Conservation (phyloP, 352 stramenopile species). For the Pilasporangium apinafurcum region DNA sequence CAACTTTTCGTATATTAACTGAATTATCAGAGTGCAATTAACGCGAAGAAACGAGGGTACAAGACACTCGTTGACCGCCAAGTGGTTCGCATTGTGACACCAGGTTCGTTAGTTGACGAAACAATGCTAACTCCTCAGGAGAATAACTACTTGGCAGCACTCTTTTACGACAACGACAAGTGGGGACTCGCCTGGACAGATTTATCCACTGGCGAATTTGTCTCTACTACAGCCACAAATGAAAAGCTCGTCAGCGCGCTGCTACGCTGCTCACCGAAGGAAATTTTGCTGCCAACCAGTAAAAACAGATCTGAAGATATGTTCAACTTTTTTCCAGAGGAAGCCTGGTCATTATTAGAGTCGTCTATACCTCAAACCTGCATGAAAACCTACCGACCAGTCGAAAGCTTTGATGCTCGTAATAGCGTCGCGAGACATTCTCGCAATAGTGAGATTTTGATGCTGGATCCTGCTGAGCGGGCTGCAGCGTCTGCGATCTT, state of each 20-base stretch:
- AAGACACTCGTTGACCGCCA: conserved; percentile 65
- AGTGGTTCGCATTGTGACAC: conserved; percentile 72
- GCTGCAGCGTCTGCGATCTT: conserved; percentile 45
- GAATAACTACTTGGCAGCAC: conserved; percentile 72
- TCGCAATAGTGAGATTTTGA: not conserved
- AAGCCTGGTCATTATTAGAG: conserved; percentile 22
- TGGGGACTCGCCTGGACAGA: conserved; percentile 72
- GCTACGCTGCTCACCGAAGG: conserved; percentile 53
- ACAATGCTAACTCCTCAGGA: conserved; percentile 70
- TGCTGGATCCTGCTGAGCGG: conserved; percentile 17
- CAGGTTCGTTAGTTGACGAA: conserved; percentile 69
- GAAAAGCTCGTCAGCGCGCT: conserved; percentile 59
- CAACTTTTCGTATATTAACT: not conserved
- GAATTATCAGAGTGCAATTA: conserved; percentile 28
- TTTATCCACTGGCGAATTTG: conserved; percentile 73
- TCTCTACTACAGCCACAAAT: conserved; percentile 42
- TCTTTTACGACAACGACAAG: conserved; percentile 20
- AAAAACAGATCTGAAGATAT: not conserved
- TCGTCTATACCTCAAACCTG: conserved; percentile 33
- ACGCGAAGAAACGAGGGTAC: conserved; percentile 44
- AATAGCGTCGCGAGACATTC: not conserved
- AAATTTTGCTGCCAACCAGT: conserved; percentile 51
- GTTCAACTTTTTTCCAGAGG: conserved; percentile 5
- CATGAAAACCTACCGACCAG: conserved; percentile 57
- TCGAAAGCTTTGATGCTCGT: conserved; percentile 8